Evolutionary conservation across 345 rosid species (phyloP).

Genomic region (Eucalyptus paniculata): DNA sequence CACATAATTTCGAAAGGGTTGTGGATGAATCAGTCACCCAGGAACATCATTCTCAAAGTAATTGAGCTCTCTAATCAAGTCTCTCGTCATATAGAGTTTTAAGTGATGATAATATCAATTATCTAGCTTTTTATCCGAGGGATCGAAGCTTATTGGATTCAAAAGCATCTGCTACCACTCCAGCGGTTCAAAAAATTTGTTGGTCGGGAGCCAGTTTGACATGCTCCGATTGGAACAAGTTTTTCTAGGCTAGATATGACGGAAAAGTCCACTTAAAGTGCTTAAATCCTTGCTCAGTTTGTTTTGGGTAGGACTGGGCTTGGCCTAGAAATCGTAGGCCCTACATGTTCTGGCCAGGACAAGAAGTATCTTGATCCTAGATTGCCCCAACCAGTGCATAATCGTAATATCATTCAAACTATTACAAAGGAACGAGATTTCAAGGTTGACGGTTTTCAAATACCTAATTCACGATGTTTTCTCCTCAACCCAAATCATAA

Average conservation of each 20-base stretch:
- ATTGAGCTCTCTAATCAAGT: background rate
- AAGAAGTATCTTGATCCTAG: background rate
- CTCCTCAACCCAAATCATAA: background rate
- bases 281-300: background rate
- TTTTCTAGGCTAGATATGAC: background rate
- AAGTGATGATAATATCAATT: background rate
- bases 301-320: background rate
- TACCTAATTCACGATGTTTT: background rate
- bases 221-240: background rate
- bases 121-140: background rate
- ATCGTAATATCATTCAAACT: background rate
- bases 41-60: background rate
- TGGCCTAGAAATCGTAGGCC: background rate
- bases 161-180: background rate
- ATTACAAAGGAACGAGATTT: background rate
- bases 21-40: background rate
- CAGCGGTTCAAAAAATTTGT: background rate
- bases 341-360: background rate
- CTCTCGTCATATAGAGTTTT: background rate
- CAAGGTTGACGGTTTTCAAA: background rate
- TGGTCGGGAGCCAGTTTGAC: background rate
- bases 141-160: background rate
- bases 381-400: background rate
- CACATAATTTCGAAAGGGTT: background rate
- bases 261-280: background rate